Conservation (phyloP, 2,329 filamentous ascomycete genomes). For the Thermomyces lanuginosus region DNA sequence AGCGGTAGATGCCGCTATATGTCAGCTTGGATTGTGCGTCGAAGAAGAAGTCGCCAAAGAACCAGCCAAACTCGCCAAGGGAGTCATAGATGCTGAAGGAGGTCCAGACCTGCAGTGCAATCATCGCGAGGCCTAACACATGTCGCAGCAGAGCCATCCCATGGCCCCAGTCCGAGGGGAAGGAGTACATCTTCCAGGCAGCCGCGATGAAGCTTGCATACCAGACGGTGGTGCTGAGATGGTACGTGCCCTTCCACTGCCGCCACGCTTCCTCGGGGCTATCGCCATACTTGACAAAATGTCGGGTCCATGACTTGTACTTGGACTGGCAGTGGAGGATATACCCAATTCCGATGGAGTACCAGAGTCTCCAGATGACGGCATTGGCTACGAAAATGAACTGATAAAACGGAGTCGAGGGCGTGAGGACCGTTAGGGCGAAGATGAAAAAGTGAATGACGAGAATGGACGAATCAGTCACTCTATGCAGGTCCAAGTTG, state of each 20-base stretch:
- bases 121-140: constrained; percentile 62
- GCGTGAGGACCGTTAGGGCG: constrained; percentile 56
- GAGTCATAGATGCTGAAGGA: constrained; percentile 86
- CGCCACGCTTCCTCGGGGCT: constrained; percentile 82
- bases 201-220: constrained; percentile 78
- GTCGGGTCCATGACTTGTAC: constrained; percentile 85
- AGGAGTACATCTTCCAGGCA: constrained; percentile 87
- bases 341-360: constrained; percentile 69
- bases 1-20: constrained; percentile 94
- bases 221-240: constrained; percentile 80
- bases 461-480: constrained; percentile 66
- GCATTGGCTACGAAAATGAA: constrained; percentile 69
- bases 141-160: constrained; percentile 77
- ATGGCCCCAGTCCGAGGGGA: constrained; percentile 74
- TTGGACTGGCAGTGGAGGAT: constrained; percentile 75
- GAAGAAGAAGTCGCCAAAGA: constrained; percentile 98
- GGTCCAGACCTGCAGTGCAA: constrained; percentile 84
- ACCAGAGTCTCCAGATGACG: constrained; percentile 75
- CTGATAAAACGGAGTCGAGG: constrained; percentile 59
- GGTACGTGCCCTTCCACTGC: constrained; percentile 94
- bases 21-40: constrained; percentile 76
- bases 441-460: constrained; percentile 62
- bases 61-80: constrained; percentile 95
- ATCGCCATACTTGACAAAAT: constrained; percentile 95
- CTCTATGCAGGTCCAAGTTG: constrained; percentile 78